Percentiles rank a stretch among this genome's conserved stretches.
These are phyloP conservation scores for Thalassiosira profunda DNA, from an alignment of 108 stramenopile genomes.

Conservation along the genomic window DNA sequence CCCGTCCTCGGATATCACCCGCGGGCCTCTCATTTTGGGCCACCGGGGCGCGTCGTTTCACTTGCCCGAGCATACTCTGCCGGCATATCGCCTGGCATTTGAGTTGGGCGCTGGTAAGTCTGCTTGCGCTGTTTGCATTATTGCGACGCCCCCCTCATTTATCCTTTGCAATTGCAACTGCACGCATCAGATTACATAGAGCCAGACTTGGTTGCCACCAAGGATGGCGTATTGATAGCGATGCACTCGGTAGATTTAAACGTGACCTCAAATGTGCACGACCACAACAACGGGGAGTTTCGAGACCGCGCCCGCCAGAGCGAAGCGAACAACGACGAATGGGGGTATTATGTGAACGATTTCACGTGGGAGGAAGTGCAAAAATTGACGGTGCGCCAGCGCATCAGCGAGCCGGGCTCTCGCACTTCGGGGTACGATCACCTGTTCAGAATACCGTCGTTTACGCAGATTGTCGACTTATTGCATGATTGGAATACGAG, in stretches of 20 bases:
- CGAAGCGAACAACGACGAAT: conserved; percentile 12
- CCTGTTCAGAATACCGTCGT: conserved; percentile 68
- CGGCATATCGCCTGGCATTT: conserved; percentile 77
- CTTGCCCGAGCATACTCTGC: conserved; percentile 80
- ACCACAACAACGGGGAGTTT: conserved; percentile 28
- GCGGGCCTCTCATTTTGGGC: conserved; percentile 53
- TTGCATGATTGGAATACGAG: conserved; percentile 62
- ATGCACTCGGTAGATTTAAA: conserved; percentile 72
- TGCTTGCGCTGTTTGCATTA: no score
- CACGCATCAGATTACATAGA: conserved; percentile 89
- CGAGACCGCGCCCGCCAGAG: conserved; percentile 1
- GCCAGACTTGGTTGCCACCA: conserved; percentile 75
- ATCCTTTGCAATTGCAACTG: no score
- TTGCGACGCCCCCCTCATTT: no score
- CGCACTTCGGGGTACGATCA: conserved; percentile 50
- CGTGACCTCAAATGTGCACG: conserved; percentile 73
- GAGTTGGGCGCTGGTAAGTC: conserved; percentile 87
- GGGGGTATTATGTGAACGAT: conserved; percentile 68
- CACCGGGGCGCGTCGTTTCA: conserved; percentile 80
- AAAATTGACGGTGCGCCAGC: conserved; percentile 56
- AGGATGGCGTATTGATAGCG: conserved; percentile 57
- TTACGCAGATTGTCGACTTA: conserved; percentile 66
- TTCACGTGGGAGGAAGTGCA: conserved; percentile 74
- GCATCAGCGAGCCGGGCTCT: conserved; percentile 30
- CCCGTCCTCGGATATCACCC: background rate